Percentiles rank a stretch among this genome's conserved stretches.
Evolutionary conservation across 768 basidiomycete genomes (phyloP).

Genomic region (Lentinula sp.): DNA sequence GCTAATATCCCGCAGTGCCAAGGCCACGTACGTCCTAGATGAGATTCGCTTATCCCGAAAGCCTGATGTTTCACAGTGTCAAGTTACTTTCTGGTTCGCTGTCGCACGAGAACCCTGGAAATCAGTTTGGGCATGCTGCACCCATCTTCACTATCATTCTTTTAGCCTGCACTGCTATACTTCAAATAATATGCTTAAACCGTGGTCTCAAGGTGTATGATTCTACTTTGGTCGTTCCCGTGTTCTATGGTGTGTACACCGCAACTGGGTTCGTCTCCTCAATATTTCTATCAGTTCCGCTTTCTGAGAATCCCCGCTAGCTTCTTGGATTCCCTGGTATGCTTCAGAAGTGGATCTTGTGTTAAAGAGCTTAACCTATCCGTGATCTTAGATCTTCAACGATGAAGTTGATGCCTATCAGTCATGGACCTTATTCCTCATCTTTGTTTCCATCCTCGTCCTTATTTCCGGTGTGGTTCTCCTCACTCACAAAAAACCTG

Average conservation of each 20-base stretch:
- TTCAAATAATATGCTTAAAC: conserved; percentile 90
- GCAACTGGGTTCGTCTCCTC: conserved; percentile 57
- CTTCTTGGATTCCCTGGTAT: conserved; percentile 54
- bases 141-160: conserved; percentile 72
- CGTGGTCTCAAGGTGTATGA: conserved; percentile 87
- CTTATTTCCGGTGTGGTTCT: conserved; percentile 92
- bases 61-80: conserved; percentile 41
- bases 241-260: conserved; percentile 92
- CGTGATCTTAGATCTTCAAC: conserved; percentile 58
- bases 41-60: background rate
- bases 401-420: conserved; percentile 81
- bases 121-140: conserved; percentile 79
- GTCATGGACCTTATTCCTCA: conserved; percentile 83
- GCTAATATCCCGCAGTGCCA: conserved; percentile 23
- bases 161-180: conserved; percentile 68
- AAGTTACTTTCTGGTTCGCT: conserved; percentile 72
- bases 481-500: conserved; percentile 88
- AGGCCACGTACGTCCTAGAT: conserved; percentile 48
- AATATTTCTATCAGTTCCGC: background rate
- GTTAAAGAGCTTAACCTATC: too few species aligned
- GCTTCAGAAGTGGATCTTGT: background rate
- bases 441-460: conserved; percentile 80
- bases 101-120: conserved; percentile 78
- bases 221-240: conserved; percentile 86
- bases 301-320: conserved; percentile 17